A percentile compares a stretch with the other conserved stretches of the same genome.
phyloP scores from a whole-genome alignment of 306 rosid species.

The Acacia crassicarpa region DNA sequence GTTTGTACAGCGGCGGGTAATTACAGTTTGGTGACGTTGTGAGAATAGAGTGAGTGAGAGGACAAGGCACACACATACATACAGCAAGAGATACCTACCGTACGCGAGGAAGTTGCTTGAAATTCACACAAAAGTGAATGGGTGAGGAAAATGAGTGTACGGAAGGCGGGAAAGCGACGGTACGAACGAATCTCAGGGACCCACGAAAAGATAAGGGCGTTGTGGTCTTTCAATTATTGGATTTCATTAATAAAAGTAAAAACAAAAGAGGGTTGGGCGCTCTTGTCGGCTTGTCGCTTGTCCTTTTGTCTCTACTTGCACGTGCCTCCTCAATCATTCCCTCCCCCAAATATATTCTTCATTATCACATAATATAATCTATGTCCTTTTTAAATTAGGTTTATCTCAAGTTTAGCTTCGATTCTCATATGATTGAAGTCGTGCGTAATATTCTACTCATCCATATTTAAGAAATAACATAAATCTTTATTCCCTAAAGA shows the following conservation, averaged over 20 bases:
- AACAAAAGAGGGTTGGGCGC: background rate
- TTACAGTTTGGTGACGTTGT: no score
- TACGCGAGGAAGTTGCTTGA: background rate
- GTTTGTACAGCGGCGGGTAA: no score
- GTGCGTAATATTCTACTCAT: no score
- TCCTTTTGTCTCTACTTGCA: background rate
- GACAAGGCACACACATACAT: no score
- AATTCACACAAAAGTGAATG: background rate
- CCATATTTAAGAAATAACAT: no score
- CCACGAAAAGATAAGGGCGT: background rate
- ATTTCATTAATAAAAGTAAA: background rate
- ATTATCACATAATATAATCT: background rate
- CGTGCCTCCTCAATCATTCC: background rate
- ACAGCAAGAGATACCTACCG: background rate
- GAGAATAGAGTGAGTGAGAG: no score
- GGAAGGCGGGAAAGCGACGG: background rate
- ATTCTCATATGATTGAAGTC: background rate
- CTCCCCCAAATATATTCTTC: background rate
- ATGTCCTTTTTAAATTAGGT: background rate
- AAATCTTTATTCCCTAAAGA: background rate
- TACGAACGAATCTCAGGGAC: background rate
- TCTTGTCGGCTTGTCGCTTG: background rate
- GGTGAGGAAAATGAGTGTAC: background rate
- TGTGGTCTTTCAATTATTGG: background rate
- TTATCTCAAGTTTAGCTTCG: background rate